phyloP scores from a whole-genome alignment of 805 yeast species.

The Candida wancherniae region DNA sequence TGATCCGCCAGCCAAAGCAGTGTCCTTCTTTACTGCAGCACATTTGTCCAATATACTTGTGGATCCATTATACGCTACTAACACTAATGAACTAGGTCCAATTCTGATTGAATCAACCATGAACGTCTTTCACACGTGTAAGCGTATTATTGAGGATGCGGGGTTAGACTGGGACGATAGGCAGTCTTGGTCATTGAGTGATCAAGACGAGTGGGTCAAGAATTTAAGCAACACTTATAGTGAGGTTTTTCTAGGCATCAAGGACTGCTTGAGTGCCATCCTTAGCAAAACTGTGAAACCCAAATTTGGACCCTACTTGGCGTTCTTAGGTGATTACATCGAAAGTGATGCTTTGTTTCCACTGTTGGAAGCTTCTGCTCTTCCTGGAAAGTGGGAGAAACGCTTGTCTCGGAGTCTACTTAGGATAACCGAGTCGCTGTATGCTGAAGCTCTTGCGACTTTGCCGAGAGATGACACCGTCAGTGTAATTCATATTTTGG shows the following conservation, averaged over 20 bases:
- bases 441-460: conserved; percentile 34
- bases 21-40: conserved; percentile 47
- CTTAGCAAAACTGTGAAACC: conserved; percentile 46
- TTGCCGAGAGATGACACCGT: conserved; percentile 59
- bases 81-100: conserved; percentile 24
- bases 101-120: conserved; percentile 25
- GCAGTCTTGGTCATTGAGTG: conserved; percentile 33
- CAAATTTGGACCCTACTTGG: conserved; percentile 50
- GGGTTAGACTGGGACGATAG: conserved; percentile 30
- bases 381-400: conserved; percentile 45
- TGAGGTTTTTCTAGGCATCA: conserved; percentile 43
- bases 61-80: conserved; percentile 21
- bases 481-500: conserved; percentile 50
- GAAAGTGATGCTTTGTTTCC: conserved; percentile 43
- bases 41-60: conserved; percentile 28
- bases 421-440: conserved; percentile 33
- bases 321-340: conserved; percentile 46
- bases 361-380: conserved; percentile 29
- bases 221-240: conserved; percentile 43
- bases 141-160: conserved; percentile 28
- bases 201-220: conserved; percentile 47
- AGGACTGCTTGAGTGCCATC: conserved; percentile 37
- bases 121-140: conserved; percentile 26
- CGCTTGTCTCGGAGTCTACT: conserved; percentile 31
- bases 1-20: conserved; percentile 44